Percentiles rank a stretch among this genome's conserved stretches.
Conservation (phyloP, 2,329 filamentous ascomycete species). For the Diaporthe humulicola region DNA sequence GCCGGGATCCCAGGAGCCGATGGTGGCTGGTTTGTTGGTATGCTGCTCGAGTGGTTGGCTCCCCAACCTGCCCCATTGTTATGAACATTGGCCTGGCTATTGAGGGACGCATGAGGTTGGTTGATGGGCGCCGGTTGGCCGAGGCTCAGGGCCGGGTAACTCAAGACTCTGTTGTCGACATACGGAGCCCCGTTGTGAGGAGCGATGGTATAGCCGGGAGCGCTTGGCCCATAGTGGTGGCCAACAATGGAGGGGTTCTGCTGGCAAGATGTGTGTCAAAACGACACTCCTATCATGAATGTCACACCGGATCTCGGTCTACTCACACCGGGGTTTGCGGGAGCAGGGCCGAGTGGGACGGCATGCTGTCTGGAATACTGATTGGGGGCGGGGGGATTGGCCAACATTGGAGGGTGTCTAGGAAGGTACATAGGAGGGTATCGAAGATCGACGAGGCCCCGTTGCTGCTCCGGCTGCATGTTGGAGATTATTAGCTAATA, state of each 20-base stretch:
- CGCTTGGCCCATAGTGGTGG: neutral
- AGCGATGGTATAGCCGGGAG: neutral
- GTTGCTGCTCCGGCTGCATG: neutral
- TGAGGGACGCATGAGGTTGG: accelerated
- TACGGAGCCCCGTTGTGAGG: too few relatives aligned
- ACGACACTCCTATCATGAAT: neutral
- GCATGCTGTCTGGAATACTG: too few relatives aligned
- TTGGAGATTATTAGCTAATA: neutral
- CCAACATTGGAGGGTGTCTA: neutral
- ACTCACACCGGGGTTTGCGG: neutral
- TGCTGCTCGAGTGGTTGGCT: too few relatives aligned
- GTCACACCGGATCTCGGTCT: neutral
- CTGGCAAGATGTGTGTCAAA: neutral
- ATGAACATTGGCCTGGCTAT: too few relatives aligned
- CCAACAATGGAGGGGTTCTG: neutral
- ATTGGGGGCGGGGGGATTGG: neutral
- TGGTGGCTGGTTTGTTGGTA: neutral
- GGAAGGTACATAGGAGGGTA: neutral
- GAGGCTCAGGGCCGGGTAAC: neutral
- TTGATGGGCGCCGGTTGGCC: neutral
- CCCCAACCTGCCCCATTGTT: neutral
- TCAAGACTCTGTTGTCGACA: too few relatives aligned
- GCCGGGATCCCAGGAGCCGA: neutral
- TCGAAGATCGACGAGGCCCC: neutral
- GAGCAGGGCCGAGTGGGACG: neutral